Evolutionary conservation across 805 yeast genomes (phyloP), one percentile per base, ranked within the genome.

Genomic region (Ascoidea asiatica): DNA sequence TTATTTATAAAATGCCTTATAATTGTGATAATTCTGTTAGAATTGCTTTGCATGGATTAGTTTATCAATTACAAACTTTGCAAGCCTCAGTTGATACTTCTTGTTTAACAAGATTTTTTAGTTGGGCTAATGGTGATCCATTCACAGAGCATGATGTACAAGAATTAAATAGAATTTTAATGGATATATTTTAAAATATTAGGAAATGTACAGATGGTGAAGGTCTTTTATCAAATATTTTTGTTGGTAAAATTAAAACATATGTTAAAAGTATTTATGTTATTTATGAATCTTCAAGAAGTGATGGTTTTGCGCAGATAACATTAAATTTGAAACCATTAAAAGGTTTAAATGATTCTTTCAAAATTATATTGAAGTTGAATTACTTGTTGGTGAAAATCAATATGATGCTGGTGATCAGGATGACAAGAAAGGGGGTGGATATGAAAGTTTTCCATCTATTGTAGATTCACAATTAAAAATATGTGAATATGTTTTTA

Each of bases 71-170:
- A 50, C 80, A 81, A 52, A 78, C 80, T 3, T 81, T 95, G 0
- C 65, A 70, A 11, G 76, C 75, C 18, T 84, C 97, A 0, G 76
- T 90, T 4, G 90, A 85, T 47, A 92, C 98, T 0, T 59, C 75
- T 49, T 95, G 85, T 56, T 69, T 92, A 44, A 92, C 98, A 0
- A 75, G 77, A 47, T 81, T 97, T 0, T 92, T 92, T 69, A 98
- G 98, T 6, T 92, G 98, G 98, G 95, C 88, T 58, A 73, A 84
- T 8, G 80, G 81, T 5, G 98, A 92, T 53, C 95, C 97, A 0
- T 92, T 92, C 61, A 85, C 95, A 2, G 98, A 92, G 62, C 97
- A 92, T 62, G 98, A 92, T 60, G 97, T 92, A 13, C 98, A 92
- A 59, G 98, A 92, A 61, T 70, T 92, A 58, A 88, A 89, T 59